phyloP scores from a whole-genome alignment of 768 basidiomycete genomes.

The Hygrocybe coccinea region DNA sequence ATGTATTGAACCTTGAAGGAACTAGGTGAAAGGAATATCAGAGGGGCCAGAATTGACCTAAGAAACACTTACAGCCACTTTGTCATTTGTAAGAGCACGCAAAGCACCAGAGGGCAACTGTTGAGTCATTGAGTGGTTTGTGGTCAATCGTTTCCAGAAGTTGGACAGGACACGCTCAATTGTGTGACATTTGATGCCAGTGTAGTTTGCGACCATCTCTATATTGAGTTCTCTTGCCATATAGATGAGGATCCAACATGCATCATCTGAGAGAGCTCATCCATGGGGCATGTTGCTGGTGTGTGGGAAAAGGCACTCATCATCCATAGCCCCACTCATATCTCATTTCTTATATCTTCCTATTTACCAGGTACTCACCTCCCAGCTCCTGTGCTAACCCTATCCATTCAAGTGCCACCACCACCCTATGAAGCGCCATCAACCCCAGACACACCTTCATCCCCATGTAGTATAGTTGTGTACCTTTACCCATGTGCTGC shows the following conservation, averaged over 20 bases:
- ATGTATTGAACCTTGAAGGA: conserved; percentile 8
- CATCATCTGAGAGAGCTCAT: not conserved
- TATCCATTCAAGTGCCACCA: too few relatives aligned
- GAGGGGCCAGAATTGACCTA: not conserved
- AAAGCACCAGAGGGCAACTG: not conserved
- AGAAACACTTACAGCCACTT: conserved; percentile 3
- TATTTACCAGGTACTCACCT: too few relatives aligned
- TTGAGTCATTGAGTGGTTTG: not conserved
- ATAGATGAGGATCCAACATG: not conserved
- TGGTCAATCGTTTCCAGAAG: not conserved
- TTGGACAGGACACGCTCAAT: conserved; percentile 2
- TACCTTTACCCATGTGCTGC: too few relatives aligned
- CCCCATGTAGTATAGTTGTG: too few relatives aligned
- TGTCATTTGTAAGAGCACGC: conserved; percentile 1
- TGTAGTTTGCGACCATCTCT: not conserved
- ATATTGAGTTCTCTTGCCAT: not conserved
- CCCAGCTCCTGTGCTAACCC: too few relatives aligned
- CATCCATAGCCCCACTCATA: too few relatives aligned
- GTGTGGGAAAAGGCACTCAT: not conserved
- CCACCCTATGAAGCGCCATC: too few relatives aligned
- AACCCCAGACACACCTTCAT: too few relatives aligned
- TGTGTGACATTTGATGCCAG: conserved; percentile 1
- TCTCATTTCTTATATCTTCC: too few relatives aligned
- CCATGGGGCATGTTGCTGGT: not conserved
- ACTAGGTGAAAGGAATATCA: conserved; percentile 3